Evolutionary conservation across 805 yeast species (phyloP).

Genomic region (Yarrowia sp.): DNA sequence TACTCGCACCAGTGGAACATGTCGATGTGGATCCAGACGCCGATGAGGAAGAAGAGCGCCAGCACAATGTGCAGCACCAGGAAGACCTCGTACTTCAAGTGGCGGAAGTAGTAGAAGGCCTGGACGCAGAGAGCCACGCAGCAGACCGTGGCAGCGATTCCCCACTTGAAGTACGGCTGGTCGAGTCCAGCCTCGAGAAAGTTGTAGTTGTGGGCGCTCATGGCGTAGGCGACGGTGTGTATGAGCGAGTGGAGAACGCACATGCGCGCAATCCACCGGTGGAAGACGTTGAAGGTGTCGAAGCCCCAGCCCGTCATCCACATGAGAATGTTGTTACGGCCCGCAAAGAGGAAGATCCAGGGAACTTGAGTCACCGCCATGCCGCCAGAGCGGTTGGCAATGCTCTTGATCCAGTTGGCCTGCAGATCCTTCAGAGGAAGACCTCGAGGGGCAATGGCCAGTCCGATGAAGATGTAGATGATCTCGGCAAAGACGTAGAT

Average conservation of each 20-base stretch:
- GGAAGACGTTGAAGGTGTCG: constrained; percentile 59
- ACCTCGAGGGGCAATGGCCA: constrained; percentile 40
- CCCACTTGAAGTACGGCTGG: constrained; percentile 37
- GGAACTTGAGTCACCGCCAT: constrained; percentile 36
- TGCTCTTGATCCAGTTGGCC: constrained; percentile 34
- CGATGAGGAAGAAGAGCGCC: constrained; percentile 52
- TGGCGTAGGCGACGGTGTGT: constrained; percentile 30
- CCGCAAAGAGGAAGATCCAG: constrained; percentile 48
- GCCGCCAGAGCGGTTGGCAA: constrained; percentile 34
- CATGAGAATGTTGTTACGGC: constrained; percentile 67
- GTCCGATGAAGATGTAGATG: constrained; percentile 37
- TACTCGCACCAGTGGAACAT: constrained; percentile 46
- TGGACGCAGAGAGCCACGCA: constrained; percentile 49
- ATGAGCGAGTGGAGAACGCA: constrained; percentile 32
- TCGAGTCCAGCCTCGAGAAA: background rate
- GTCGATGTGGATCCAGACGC: constrained; percentile 58
- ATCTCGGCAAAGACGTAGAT: constrained; percentile 40
- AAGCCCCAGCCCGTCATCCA: constrained; percentile 60
- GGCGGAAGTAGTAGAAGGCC: constrained; percentile 53
- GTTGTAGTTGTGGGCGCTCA: constrained; percentile 25
- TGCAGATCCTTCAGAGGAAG: constrained; percentile 37
- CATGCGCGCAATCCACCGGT: constrained; percentile 42
- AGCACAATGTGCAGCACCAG: constrained; percentile 54
- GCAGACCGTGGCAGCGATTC: constrained; percentile 45
- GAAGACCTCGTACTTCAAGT: constrained; percentile 57